Evolutionary conservation across 2,329 filamentous ascomycete genomes (phyloP), one percentile per base, ranked within the genome.

Genomic region (Talaromyces sp.): DNA sequence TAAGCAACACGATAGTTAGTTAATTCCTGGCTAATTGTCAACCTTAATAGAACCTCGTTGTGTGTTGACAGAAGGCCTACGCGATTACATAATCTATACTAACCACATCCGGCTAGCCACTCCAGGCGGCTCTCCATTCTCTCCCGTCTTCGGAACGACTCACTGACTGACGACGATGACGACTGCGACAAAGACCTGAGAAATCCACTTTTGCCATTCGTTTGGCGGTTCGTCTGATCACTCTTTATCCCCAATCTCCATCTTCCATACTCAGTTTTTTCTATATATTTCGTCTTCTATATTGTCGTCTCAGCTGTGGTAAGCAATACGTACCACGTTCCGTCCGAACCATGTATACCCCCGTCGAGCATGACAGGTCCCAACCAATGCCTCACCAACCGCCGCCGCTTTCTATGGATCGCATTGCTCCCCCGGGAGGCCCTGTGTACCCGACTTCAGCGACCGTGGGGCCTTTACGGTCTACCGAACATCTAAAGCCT

Each of bases 381-480:
- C 69, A 73, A 65, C 67, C 66, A 55, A 64, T 67, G 45, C 70
- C 70, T 56, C 69, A 68, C 48, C 68, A 67, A 31, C 71, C 69
- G 28, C 71, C 72, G 40, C 69, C 71, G 21, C 70, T 75, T 61
- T 70, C 69, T 63, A 74, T 73, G 70, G 73, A 75, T 66, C 72
- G 72, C 64, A 73, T 73, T 60, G 46, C 53, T 45, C 69, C 69
- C 61, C 67, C 66, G 37, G 67, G 70, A 33, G 67, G 70, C 40
- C 66, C 70, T 53, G 64, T 69, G 46, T 70, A 75, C 65, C 69
- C 70, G 57, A 68, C 72, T 56, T 67, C 71, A 55, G 69, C 69
- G 31, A 63, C 71, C 52, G 63, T 63, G 58, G 68, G 64, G 43
- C 66, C 72, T 33, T 62, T 72, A 50, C 69, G 64, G 17, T 62